phyloP scores from a whole-genome alignment of 768 basidiomycete genomes.

The Naganishia antarctica region DNA sequence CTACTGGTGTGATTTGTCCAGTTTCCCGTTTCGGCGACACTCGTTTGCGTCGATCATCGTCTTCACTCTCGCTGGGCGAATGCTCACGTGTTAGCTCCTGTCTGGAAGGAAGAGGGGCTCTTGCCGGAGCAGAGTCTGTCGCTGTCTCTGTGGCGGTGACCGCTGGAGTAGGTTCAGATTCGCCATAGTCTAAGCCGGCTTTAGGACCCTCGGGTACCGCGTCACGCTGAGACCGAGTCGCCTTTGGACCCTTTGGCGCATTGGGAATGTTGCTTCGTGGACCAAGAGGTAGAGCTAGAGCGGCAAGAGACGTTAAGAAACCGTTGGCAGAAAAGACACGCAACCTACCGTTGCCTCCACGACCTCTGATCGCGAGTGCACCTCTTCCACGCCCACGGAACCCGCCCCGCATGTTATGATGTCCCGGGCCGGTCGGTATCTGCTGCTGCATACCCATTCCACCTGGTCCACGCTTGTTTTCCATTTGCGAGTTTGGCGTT shows the following conservation, averaged over 20 bases:
- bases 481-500: background rate
- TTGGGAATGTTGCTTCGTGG: constrained; percentile 24
- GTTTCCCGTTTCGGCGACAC: constrained; percentile 10
- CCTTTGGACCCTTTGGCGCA: constrained; percentile 29
- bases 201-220: constrained; percentile 12
- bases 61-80: background rate
- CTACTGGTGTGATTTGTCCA: background rate
- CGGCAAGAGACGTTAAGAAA: background rate
- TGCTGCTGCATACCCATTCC: constrained; percentile 9
- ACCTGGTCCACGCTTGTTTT: background rate
- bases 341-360: constrained; percentile 25
- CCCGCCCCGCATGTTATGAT: constrained; percentile 11
- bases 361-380: constrained; percentile 12
- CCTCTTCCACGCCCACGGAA: constrained; percentile 26
- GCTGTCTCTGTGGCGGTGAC: background rate
- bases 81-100: constrained; percentile 1
- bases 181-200: constrained; percentile 28
- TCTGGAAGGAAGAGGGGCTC: constrained; percentile 17
- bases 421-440: constrained; percentile 6
- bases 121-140: background rate
- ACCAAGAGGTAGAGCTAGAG: constrained; percentile 25
- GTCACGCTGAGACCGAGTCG: constrained; percentile 25
- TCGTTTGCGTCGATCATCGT: constrained; percentile 3
- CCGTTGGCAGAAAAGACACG: background rate
- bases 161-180: constrained; percentile 6